phyloP scores from a whole-genome alignment of 768 basidiomycete genomes.

The Mrakia gelida region DNA sequence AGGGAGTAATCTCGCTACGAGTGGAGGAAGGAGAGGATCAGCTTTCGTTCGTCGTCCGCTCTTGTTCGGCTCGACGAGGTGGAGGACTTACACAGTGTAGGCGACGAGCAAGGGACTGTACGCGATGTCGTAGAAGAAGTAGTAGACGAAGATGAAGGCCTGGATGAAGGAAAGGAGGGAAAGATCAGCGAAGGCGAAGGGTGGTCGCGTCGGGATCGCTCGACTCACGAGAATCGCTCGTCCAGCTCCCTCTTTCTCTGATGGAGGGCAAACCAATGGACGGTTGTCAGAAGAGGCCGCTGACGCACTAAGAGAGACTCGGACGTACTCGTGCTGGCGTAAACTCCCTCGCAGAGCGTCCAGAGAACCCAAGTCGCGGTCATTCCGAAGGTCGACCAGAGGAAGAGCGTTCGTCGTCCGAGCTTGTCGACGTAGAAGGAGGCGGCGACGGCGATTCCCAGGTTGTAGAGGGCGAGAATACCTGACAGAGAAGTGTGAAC shows the following conservation, averaged over 20 bases:
- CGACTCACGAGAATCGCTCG: slow-evolving; percentile 9
- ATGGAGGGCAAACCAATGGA: too few relatives aligned
- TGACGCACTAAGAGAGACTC: background rate
- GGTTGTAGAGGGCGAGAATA: slow-evolving; percentile 65
- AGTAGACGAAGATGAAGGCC: background rate
- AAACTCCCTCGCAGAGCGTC: slow-evolving; percentile 52
- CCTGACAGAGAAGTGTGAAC: background rate
- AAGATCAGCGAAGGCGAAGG: background rate
- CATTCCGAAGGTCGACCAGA: slow-evolving; percentile 54
- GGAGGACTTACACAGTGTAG: slow-evolving; percentile 57
- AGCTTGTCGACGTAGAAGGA: slow-evolving; percentile 63
- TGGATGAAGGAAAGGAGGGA: background rate
- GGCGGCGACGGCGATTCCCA: slow-evolving; percentile 49
- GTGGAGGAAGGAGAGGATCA: background rate
- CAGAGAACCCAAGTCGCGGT: slow-evolving; percentile 57
- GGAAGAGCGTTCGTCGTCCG: slow-evolving; percentile 67
- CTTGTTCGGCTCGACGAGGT: slow-evolving; percentile 54
- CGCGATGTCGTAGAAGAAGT: slow-evolving; percentile 44
- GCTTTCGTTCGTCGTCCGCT: background rate
- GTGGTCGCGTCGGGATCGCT: background rate
- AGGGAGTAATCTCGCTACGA: background rate
- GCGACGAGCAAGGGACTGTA: slow-evolving; percentile 82
- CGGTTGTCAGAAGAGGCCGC: background rate
- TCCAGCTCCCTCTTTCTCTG: background rate
- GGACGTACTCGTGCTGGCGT: slow-evolving; percentile 34